Percentiles rank a stretch among this genome's conserved stretches.
Conservation (phyloP, 1,284 basidiomycete species). For the Marasmius sp. region DNA sequence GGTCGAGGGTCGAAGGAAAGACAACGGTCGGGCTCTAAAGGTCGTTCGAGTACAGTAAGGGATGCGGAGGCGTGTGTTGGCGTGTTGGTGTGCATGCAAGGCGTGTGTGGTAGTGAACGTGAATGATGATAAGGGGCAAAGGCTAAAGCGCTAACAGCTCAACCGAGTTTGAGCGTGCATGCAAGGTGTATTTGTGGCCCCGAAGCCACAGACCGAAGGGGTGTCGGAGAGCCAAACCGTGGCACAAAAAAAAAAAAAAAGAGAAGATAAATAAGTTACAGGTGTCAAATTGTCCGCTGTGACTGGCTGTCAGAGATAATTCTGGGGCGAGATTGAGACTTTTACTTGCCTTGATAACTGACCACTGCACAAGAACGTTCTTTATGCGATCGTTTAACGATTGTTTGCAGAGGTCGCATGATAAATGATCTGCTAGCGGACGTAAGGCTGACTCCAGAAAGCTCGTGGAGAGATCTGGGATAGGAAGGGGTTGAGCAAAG, state of each 20-base stretch:
- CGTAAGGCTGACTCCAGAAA: slow-evolving; percentile 60
- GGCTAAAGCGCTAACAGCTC: too few species aligned
- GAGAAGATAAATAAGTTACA: not conserved
- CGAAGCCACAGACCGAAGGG: not conserved
- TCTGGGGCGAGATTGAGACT: not conserved
- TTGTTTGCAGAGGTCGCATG: slow-evolving; percentile 60
- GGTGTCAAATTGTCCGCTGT: slow-evolving; percentile 14
- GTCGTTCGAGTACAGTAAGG: not conserved
- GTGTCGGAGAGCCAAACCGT: not conserved
- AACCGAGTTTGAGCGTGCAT: not conserved
- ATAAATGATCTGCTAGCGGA: slow-evolving; percentile 57
- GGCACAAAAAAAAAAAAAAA: not conserved
- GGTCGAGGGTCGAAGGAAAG: not conserved
- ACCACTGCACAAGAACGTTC: slow-evolving; percentile 72
- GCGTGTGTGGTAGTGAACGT: too few species aligned
- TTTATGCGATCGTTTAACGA: slow-evolving; percentile 65
- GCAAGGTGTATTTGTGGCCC: not conserved
- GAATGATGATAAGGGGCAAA: too few species aligned
- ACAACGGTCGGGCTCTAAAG: not conserved
- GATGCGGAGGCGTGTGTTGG: too few species aligned
- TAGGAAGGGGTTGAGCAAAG: slow-evolving; percentile 9
- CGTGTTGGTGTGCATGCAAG: too few species aligned
- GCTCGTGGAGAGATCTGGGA: slow-evolving; percentile 55
- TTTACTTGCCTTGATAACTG: slow-evolving; percentile 63
- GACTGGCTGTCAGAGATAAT: not conserved